Evolutionary conservation across 805 yeast genomes (phyloP).

Genomic region (Tetrapisispora iriomotensis): DNA sequence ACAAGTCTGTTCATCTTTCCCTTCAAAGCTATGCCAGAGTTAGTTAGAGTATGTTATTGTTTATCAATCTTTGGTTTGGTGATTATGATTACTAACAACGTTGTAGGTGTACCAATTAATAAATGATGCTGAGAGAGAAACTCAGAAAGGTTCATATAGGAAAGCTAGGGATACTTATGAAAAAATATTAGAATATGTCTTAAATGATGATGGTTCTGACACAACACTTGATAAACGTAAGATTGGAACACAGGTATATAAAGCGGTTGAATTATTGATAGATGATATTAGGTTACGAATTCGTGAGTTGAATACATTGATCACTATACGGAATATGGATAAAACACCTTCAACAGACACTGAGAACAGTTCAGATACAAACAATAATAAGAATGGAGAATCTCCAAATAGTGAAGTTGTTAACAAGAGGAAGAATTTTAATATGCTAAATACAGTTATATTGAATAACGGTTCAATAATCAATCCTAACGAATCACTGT

Average conservation of each 20-base stretch:
- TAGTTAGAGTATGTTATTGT: no score
- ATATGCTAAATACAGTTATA: constrained; percentile 5
- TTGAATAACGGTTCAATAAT: constrained; percentile 6
- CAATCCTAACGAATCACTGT: not conserved
- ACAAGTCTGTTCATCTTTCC: no score
- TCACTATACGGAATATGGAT: constrained; percentile 4
- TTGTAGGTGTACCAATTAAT: constrained; percentile 44
- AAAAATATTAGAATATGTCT: constrained; percentile 5
- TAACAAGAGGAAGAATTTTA: constrained; percentile 21
- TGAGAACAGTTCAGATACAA: not conserved
- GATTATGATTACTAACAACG: no score
- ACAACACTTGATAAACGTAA: not conserved
- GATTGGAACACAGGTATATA: constrained; percentile 4
- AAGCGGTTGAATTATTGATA: constrained; percentile 7
- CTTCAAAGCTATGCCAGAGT: no score
- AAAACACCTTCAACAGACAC: not conserved
- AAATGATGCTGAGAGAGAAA: constrained; percentile 40
- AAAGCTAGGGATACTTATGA: constrained; percentile 5
- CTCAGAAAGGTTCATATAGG: constrained; percentile 33
- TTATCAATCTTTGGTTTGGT: no score
- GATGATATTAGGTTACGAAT: constrained; percentile 26
- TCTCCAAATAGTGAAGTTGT: not conserved
- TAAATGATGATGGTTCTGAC: not conserved
- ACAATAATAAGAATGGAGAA: not conserved
- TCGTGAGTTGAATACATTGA: constrained; percentile 25